Evolutionary conservation across 139 green algal genomes (phyloP).

Genomic region (Micractinium conductrix): DNA sequence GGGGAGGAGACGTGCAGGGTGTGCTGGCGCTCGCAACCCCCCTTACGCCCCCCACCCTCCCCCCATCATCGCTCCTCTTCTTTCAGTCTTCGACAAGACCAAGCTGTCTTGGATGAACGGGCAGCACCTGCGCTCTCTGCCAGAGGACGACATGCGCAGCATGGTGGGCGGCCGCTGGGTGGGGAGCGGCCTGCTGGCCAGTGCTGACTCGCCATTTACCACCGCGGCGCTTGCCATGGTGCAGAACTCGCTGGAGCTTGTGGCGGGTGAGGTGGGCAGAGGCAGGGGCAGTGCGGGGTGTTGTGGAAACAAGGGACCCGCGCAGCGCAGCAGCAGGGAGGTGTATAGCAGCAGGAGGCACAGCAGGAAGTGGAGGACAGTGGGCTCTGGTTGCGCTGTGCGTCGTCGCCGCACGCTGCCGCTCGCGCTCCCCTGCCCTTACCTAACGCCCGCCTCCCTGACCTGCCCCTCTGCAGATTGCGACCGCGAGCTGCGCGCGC

Average conservation of each 20-base stretch:
- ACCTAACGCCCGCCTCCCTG: background rate
- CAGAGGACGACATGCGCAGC: slow-evolving; percentile 55
- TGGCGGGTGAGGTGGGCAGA: slow-evolving; percentile 54
- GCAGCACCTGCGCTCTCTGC: slow-evolving; percentile 84
- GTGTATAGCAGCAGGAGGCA: too few species aligned
- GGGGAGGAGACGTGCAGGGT: too few species aligned
- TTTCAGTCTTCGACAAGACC: slow-evolving; percentile 94
- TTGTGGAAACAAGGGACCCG: too few species aligned
- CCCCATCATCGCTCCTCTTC: too few species aligned
- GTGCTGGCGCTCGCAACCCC: too few species aligned
- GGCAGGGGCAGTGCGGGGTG: too few species aligned
- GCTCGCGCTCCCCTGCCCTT: too few species aligned
- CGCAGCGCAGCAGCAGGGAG: too few species aligned
- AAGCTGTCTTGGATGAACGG: slow-evolving; percentile 93
- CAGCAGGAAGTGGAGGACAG: too few species aligned
- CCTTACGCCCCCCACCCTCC: too few species aligned
- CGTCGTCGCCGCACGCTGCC: too few species aligned
- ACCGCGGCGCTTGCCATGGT: slow-evolving; percentile 57
- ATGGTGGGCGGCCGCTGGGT: slow-evolving; percentile 59
- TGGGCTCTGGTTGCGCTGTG: too few species aligned
- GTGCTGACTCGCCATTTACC: slow-evolving; percentile 67
- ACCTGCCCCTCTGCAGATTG: slow-evolving; percentile 27
- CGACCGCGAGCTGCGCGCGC: slow-evolving; percentile 63
- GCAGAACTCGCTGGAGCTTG: slow-evolving; percentile 64
- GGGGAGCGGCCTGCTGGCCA: slow-evolving; percentile 65